A percentile compares a stretch with the other conserved stretches of the same genome.
Evolutionary conservation across 768 basidiomycete genomes (phyloP).

Genomic region (Glaciozyma martinii): DNA sequence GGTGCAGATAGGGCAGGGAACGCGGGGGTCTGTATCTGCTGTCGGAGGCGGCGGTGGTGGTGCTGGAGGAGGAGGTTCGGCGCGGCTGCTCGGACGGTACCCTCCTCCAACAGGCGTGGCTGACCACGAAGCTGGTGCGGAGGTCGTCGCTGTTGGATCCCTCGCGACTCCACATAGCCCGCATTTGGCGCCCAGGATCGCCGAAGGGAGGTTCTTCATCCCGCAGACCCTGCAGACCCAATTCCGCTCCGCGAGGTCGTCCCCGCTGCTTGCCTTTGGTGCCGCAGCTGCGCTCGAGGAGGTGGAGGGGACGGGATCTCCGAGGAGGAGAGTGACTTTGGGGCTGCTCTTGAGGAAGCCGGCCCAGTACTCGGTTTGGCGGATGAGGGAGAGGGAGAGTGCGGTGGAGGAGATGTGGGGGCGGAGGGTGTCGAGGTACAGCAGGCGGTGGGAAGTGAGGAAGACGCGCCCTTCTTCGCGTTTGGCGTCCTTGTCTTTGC

Average conservation of each 20-base stretch:
- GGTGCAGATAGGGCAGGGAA: slow-evolving; percentile 78
- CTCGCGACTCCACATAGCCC: slow-evolving; percentile 68
- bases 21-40: slow-evolving; percentile 70
- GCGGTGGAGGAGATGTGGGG: slow-evolving; percentile 54
- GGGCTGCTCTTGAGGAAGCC: slow-evolving; percentile 82
- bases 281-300: not conserved
- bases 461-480: slow-evolving; percentile 67
- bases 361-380: slow-evolving; percentile 75
- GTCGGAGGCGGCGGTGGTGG: slow-evolving; percentile 73
- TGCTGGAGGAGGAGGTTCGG: slow-evolving; percentile 54
- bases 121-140: slow-evolving; percentile 19
- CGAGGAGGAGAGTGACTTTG: slow-evolving; percentile 62
- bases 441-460: slow-evolving; percentile 72
- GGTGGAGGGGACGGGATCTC: not conserved
- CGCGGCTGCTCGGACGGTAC: not conserved
- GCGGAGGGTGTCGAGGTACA: slow-evolving; percentile 59
- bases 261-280: slow-evolving; percentile 29
- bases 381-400: slow-evolving; percentile 56
- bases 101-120: slow-evolving; percentile 14
- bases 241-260: slow-evolving; percentile 41
- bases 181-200: slow-evolving; percentile 44
- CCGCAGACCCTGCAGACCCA: slow-evolving; percentile 90
- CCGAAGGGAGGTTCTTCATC: slow-evolving; percentile 64
- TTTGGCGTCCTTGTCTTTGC: slow-evolving; percentile 67
- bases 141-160: slow-evolving; percentile 5